These are phyloP conservation scores for Penicillium fimorum DNA, from an alignment of 495 filamentous ascomycete species.

Conservation along the genomic window DNA sequence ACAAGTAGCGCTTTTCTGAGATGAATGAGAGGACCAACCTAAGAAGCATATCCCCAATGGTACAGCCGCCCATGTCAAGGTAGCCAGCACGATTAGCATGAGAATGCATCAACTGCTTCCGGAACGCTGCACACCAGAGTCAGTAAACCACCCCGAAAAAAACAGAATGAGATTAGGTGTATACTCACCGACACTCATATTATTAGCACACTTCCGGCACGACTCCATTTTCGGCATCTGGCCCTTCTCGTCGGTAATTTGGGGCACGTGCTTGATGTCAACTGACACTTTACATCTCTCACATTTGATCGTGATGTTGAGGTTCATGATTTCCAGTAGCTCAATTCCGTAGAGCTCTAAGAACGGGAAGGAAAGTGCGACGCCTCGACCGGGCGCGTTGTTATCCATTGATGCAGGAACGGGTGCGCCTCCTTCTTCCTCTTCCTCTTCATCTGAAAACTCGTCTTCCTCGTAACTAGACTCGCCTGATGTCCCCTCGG, in stretches of 20 bases:
- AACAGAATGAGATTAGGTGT: not conserved
- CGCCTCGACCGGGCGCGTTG: slow-evolving; percentile 56
- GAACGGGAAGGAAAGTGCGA: slow-evolving; percentile 78
- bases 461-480: slow-evolving; percentile 44
- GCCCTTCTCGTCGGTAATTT: slow-evolving; percentile 40
- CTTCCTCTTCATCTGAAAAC: slow-evolving; percentile 38
- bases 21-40: slow-evolving; percentile 47
- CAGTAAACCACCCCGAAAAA: not conserved
- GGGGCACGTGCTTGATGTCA: slow-evolving; percentile 67
- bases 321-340: slow-evolving; percentile 65
- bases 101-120: slow-evolving; percentile 72
- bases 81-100: slow-evolving; percentile 78
- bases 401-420: slow-evolving; percentile 32
- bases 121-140: slow-evolving; percentile 50
- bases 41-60: slow-evolving; percentile 74
- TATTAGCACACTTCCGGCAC: slow-evolving; percentile 77
- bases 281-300: slow-evolving; percentile 76
- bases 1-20: not conserved
- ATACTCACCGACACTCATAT: slow-evolving; percentile 57
- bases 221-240: slow-evolving; percentile 40
- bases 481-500: slow-evolving; percentile 31
- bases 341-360: slow-evolving; percentile 82
- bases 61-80: slow-evolving; percentile 77
- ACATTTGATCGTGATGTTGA: slow-evolving; percentile 79
- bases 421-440: slow-evolving; percentile 45